Conservation (phyloP, 1,284 basidiomycete genomes). For the Grifola frondosa region DNA sequence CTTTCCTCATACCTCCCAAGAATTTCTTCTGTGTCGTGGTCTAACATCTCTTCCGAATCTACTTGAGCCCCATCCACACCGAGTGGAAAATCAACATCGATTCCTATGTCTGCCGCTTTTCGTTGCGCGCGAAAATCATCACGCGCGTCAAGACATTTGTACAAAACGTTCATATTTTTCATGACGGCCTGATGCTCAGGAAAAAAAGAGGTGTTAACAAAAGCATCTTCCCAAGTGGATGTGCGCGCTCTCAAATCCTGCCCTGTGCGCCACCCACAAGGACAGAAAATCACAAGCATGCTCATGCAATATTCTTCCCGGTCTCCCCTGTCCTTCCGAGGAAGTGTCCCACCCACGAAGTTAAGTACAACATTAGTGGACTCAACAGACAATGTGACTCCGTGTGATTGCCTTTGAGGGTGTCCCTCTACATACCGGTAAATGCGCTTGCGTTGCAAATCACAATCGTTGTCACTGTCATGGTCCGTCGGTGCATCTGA, state of each 20-base stretch:
- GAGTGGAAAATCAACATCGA: background rate
- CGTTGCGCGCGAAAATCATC: slow-evolving; percentile 29
- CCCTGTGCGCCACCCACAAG: slow-evolving; percentile 26
- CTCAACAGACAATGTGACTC: too few species aligned
- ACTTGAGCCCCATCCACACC: background rate
- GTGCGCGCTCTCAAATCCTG: slow-evolving; percentile 21
- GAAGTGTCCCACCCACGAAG: too few species aligned
- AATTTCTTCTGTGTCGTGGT: background rate
- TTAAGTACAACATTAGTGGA: too few species aligned
- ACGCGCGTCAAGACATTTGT: slow-evolving; percentile 35
- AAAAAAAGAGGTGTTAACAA: slow-evolving; percentile 14
- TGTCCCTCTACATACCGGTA: too few species aligned
- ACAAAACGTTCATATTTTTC: slow-evolving; percentile 30
- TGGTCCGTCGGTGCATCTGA: too few species aligned
- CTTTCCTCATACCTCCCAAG: too few species aligned
- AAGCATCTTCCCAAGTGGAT: slow-evolving; percentile 28
- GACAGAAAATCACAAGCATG: slow-evolving; percentile 34
- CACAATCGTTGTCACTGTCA: too few species aligned
- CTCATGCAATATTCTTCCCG: too few species aligned
- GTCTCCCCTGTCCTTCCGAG: too few species aligned
- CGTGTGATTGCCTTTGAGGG: too few species aligned
- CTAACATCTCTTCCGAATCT: background rate
- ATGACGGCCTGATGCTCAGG: slow-evolving; percentile 18
- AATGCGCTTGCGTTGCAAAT: too few species aligned
- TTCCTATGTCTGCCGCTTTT: background rate